Evolutionary conservation across 495 filamentous ascomycete species (phyloP), one percentile per base, ranked within the genome.

Genomic region (Daldinia concentrica): DNA sequence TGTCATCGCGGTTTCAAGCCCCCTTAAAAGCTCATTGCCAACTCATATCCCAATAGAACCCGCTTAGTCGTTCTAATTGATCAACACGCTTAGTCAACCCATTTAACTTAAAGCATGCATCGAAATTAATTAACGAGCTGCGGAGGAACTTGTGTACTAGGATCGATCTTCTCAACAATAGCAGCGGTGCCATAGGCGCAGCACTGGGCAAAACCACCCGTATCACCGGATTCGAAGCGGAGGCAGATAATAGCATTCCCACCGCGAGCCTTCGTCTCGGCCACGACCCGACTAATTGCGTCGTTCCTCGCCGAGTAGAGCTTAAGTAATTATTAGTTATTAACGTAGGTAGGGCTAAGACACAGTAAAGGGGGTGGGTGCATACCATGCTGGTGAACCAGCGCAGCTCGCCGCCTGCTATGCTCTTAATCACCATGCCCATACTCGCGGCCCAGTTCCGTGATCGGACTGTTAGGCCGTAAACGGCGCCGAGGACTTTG

Each of bases 171-270:
- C 72, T 89, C 85, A 22, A 88, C 76, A 26, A 86, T 51, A 65
- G 82, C 83, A 9, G 87, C 87, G 4, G 87, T 89, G 1, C 87
- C 87, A 78, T 88, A 89, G 0, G 86, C 86, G 73, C 84, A 86
- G 58, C 85, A 83, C 74, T 88, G 86, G n/a, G 85, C 83, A 68
- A 84, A 87, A 37, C 84, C 77, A 34, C 79, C 79, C 58, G 84
- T 71, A 50, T 84, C 83, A 15, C 79, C 79, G 6, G 81, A 77
- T 72, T 90, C 87, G 73, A 89, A 90, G 51, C 84, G 79, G 57
- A 89, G 77, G 15, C 84, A 84, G 63, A 90, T 82, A 65, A 90
- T 77, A 32, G 87, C 87, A 76, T 90, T 90, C 14, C 87, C 86
- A n/a, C 86, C 86, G 19, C 86, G 77, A 51, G 73, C 77, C 78